These are phyloP conservation scores for Cyclostephanos tholiformis DNA, from an alignment of 108 stramenopile species.

Conservation along the genomic window DNA sequence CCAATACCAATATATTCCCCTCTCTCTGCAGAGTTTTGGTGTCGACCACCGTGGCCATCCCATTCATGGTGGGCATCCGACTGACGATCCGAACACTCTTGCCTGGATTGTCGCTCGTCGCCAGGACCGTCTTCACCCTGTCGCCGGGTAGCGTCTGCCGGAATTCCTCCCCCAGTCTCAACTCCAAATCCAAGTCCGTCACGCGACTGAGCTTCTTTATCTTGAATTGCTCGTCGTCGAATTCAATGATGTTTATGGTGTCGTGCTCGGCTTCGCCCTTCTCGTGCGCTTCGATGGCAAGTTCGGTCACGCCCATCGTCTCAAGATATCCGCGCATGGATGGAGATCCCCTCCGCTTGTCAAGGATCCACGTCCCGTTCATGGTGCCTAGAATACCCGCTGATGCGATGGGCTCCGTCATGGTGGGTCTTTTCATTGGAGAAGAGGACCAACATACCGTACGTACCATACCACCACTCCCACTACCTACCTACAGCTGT, in stretches of 20 bases:
- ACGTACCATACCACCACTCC: too few species aligned
- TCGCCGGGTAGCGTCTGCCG: slow-evolving; percentile 63
- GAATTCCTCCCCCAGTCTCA: slow-evolving; percentile 61
- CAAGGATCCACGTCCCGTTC: slow-evolving; percentile 81
- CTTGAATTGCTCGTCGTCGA: slow-evolving; percentile 44
- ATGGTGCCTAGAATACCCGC: slow-evolving; percentile 45
- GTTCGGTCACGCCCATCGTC: slow-evolving; percentile 74
- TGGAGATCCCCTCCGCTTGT: slow-evolving; percentile 68
- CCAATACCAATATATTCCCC: slow-evolving; percentile 49
- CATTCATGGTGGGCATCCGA: slow-evolving; percentile 82
- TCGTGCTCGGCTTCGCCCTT: slow-evolving; percentile 84
- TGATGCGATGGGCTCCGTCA: slow-evolving; percentile 1
- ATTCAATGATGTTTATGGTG: slow-evolving; percentile 69
- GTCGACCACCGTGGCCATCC: slow-evolving; percentile 75
- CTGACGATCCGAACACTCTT: slow-evolving; percentile 61
- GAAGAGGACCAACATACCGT: too few species aligned
- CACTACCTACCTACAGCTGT: too few species aligned
- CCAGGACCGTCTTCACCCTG: slow-evolving; percentile 70
- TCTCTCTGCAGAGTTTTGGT: slow-evolving; percentile 66
- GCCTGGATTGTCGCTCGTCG: slow-evolving; percentile 63
- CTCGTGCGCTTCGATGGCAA: slow-evolving; percentile 88
- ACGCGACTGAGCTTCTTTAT: slow-evolving; percentile 80
- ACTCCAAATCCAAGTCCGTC: slow-evolving; percentile 73
- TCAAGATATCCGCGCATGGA: slow-evolving; percentile 82
- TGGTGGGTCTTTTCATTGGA: slow-evolving; percentile 1